These are phyloP conservation scores for Lagenaria siceraria DNA, from an alignment of 306 rosid species.

Conservation along the genomic window DNA sequence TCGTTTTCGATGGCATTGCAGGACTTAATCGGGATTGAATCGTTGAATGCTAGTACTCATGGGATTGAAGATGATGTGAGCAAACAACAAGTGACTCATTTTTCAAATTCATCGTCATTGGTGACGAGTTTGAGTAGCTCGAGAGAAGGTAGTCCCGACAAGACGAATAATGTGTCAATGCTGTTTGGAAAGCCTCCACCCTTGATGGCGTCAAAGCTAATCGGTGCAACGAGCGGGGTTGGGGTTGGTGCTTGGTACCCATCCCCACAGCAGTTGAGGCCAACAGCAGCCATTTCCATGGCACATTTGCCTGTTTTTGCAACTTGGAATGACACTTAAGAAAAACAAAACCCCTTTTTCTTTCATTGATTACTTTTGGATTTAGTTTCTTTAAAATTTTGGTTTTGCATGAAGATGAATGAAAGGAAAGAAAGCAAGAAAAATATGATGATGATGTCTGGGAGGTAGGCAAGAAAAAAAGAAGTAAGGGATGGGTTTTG, in stretches of 20 bases:
- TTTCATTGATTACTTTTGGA: neutral
- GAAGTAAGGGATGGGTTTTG: neutral
- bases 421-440: neutral
- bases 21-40: neutral
- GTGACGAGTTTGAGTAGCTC: slow-evolving; percentile 24
- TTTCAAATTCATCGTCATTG: neutral
- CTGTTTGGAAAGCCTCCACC: neutral
- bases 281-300: slow-evolving; percentile 27
- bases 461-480: neutral
- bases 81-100: slow-evolving; percentile 3
- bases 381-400: neutral
- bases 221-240: slow-evolving; percentile 7
- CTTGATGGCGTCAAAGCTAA: neutral
- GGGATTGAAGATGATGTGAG: neutral
- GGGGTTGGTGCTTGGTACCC: slow-evolving; percentile 41
- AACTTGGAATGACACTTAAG: slow-evolving; percentile 36
- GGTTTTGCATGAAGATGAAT: slow-evolving; percentile 1
- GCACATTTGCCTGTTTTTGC: slow-evolving; percentile 72
- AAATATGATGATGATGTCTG: neutral
- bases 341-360: neutral
- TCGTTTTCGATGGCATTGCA: slow-evolving; percentile 4
- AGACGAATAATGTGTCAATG: neutral
- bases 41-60: neutral
- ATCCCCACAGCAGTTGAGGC: slow-evolving; percentile 33
- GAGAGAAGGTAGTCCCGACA: slow-evolving; percentile 21